Evolutionary conservation across 2,329 filamentous ascomycete species (phyloP).

Genomic region (Aspergillus ustus): DNA sequence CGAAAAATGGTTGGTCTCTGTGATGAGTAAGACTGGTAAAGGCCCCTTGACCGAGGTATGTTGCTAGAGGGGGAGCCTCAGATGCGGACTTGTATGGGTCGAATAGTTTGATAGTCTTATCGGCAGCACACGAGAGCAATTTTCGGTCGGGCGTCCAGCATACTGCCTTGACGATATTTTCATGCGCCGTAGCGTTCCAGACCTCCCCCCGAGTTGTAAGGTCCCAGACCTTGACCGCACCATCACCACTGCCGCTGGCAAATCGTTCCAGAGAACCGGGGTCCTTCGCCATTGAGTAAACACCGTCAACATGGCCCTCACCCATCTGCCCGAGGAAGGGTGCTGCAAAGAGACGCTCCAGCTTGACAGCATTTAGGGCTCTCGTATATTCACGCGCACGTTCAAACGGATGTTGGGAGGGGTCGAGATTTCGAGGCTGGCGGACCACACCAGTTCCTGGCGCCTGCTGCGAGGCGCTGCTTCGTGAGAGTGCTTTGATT

Average conservation of each 20-base stretch:
- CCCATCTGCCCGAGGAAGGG: constrained; percentile 88
- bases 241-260: constrained; percentile 86
- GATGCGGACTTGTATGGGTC: constrained; percentile 79
- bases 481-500: constrained; percentile 59
- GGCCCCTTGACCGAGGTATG: constrained; percentile 80
- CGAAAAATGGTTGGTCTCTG: constrained; percentile 76
- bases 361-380: constrained; percentile 82
- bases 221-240: constrained; percentile 93
- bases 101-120: constrained; percentile 86
- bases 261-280: constrained; percentile 73
- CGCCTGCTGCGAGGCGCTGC: constrained; percentile 52
- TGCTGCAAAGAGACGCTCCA: constrained; percentile 88
- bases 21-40: constrained; percentile 88
- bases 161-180: constrained; percentile 90
- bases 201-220: constrained; percentile 72
- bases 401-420: constrained; percentile 87
- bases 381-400: constrained; percentile 83
- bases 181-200: constrained; percentile 81
- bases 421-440: constrained; percentile 67
- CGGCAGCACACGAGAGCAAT: constrained; percentile 82
- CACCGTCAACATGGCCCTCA: constrained; percentile 87
- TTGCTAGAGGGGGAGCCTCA: constrained; percentile 74
- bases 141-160: constrained; percentile 87
- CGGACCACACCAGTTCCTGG: constrained; percentile 51
- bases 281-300: constrained; percentile 81